Conservation (phyloP, 352 stramenopile genomes). For the Proteromonas lacertae region DNA sequence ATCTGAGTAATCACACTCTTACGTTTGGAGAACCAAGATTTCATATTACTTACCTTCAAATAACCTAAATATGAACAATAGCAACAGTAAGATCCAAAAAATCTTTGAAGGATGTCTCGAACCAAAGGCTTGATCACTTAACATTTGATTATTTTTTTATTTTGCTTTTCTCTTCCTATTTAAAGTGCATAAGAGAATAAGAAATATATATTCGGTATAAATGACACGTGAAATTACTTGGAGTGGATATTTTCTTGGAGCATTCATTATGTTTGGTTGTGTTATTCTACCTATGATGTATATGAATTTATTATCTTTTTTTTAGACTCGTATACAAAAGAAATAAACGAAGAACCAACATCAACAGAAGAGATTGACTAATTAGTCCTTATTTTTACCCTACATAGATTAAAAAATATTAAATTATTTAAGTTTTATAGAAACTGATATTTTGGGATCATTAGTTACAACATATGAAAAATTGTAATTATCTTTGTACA, state of each 20-base stretch:
- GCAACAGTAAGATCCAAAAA: too few relatives aligned
- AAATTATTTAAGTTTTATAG: background rate
- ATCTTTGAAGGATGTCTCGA: too few relatives aligned
- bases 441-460: background rate
- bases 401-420: background rate
- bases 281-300: too few relatives aligned
- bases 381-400: background rate
- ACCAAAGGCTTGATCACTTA: too few relatives aligned
- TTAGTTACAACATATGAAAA: background rate
- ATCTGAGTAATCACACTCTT: too few relatives aligned
- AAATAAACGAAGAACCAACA: background rate
- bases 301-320: background rate
- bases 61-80: too few relatives aligned
- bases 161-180: background rate
- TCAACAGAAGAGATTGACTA: background rate
- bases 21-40: too few relatives aligned
- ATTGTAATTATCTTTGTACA: background rate
- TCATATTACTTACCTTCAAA: too few relatives aligned
- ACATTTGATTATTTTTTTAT: too few relatives aligned
- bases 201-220: background rate
- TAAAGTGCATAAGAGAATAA: background rate
- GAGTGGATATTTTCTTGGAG: too few relatives aligned
- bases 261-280: too few relatives aligned
- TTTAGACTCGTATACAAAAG: background rate
- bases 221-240: too few relatives aligned